Conservation (phyloP, 805 yeast species). For the Candida manassasensis region DNA sequence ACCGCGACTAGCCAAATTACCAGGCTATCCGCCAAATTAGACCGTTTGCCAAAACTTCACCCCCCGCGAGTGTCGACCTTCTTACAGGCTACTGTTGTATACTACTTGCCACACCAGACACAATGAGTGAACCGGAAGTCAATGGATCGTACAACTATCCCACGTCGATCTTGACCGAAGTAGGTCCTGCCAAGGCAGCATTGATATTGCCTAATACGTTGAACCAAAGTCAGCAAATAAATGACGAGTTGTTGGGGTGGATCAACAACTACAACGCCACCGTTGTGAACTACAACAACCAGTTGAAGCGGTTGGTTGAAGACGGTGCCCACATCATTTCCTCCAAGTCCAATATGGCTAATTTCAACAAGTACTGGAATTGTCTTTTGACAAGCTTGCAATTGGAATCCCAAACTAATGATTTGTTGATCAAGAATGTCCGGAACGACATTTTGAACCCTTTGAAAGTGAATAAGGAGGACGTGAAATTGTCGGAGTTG, state of each 20-base stretch:
- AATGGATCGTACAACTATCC: constrained; percentile 10
- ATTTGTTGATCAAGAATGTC: constrained; percentile 41
- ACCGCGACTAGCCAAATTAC: no score
- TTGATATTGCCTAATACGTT: constrained; percentile 33
- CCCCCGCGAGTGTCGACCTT: no score
- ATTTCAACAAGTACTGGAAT: constrained; percentile 42
- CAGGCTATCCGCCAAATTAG: no score
- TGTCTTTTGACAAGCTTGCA: constrained; percentile 47
- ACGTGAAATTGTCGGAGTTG: constrained; percentile 52
- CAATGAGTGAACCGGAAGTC: constrained; percentile 2
- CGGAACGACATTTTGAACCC: constrained; percentile 54
- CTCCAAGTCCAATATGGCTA: constrained; percentile 30
- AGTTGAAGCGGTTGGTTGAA: constrained; percentile 45
- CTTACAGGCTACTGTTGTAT: no score
- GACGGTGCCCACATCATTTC: constrained; percentile 22
- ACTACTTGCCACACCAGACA: no score
- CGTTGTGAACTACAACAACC: constrained; percentile 40
- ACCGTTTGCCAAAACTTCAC: no score
- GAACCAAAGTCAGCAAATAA: constrained; percentile 23
- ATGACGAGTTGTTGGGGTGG: constrained; percentile 30
- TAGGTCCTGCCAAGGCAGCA: constrained; percentile 39
- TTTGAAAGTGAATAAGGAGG: constrained; percentile 47
- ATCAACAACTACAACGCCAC: constrained; percentile 20
- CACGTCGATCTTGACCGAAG: constrained; percentile 38
- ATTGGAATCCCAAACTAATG: constrained; percentile 45